A percentile compares a stretch with the other conserved stretches of the same genome.
Conservation (phyloP, 768 basidiomycete genomes). For the Termitomyces sp. region DNA sequence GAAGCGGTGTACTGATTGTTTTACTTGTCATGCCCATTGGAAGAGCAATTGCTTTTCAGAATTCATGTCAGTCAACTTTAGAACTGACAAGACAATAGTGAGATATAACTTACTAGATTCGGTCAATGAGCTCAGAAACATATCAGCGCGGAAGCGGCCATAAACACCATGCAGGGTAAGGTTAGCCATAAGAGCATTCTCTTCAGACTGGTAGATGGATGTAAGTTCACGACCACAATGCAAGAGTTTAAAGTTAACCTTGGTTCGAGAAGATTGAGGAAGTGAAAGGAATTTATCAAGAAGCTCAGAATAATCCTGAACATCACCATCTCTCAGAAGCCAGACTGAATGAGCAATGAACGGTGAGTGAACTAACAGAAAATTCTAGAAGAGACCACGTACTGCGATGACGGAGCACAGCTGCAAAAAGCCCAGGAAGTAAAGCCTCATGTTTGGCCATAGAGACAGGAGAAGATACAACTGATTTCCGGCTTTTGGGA, state of each 20-base stretch:
- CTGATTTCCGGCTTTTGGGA: constrained; percentile 41
- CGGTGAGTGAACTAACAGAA: background rate
- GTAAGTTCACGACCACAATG: background rate
- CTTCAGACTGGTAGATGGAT: constrained; percentile 53
- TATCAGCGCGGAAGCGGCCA: constrained; percentile 75
- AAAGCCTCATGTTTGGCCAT: constrained; percentile 41
- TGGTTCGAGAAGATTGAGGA: constrained; percentile 53
- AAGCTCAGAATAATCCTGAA: constrained; percentile 47
- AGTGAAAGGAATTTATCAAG: constrained; percentile 56
- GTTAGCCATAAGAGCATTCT: constrained; percentile 70
- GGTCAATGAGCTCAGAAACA: constrained; percentile 84
- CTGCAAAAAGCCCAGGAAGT: constrained; percentile 57
- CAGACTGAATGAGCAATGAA: constrained; percentile 55
- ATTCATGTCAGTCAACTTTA: background rate
- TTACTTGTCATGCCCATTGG: constrained; percentile 72
- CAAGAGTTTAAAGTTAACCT: constrained; percentile 35
- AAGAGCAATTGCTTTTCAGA: constrained; percentile 66
- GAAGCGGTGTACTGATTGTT: constrained; percentile 31
- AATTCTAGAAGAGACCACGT: constrained; percentile 20
- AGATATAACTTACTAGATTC: constrained; percentile 72
- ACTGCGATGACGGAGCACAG: constrained; percentile 69
- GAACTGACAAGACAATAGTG: background rate
- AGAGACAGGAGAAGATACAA: constrained; percentile 29
- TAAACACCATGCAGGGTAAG: constrained; percentile 79
- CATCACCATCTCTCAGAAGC: constrained; percentile 56